phyloP scores from a whole-genome alignment of 2,329 filamentous ascomycete genomes.

The Elsinoe perseae region DNA sequence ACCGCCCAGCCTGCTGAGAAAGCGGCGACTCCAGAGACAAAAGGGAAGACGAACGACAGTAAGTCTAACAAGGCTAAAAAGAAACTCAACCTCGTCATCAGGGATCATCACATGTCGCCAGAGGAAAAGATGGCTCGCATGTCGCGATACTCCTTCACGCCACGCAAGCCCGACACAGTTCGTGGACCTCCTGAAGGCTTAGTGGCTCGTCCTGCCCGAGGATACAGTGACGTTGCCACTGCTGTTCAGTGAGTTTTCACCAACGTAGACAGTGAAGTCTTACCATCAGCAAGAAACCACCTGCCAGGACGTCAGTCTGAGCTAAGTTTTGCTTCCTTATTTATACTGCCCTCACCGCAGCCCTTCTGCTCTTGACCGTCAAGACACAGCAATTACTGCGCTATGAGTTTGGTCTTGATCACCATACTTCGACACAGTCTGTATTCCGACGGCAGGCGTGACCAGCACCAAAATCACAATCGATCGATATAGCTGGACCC shows the following conservation, averaged over 20 bases:
- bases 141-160: conserved; percentile 64
- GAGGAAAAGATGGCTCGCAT: conserved; percentile 83
- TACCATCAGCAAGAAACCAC: not conserved
- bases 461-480: not conserved
- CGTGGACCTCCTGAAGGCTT: conserved; percentile 22
- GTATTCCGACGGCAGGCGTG: not conserved
- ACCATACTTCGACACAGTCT: not conserved
- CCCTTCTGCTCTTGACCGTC: not conserved
- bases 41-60: conserved; percentile 15
- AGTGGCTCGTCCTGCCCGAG: conserved; percentile 20
- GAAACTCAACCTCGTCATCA: conserved; percentile 66
- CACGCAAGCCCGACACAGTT: conserved; percentile 35
- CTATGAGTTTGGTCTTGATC: not conserved
- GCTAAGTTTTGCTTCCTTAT: not conserved
- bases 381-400: not conserved
- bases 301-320: not conserved
- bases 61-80: conserved; percentile 45
- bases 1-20: conserved; percentile 12
- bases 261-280: not conserved
- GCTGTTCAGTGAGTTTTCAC: not conserved
- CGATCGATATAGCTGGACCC: not conserved
- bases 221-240: conserved; percentile 18
- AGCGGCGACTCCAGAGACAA: not conserved
- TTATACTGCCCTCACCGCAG: not conserved
- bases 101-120: conserved; percentile 68